Evolutionary conservation across 345 rosid species (phyloP).

Genomic region (Syzygium aromaticum): DNA sequence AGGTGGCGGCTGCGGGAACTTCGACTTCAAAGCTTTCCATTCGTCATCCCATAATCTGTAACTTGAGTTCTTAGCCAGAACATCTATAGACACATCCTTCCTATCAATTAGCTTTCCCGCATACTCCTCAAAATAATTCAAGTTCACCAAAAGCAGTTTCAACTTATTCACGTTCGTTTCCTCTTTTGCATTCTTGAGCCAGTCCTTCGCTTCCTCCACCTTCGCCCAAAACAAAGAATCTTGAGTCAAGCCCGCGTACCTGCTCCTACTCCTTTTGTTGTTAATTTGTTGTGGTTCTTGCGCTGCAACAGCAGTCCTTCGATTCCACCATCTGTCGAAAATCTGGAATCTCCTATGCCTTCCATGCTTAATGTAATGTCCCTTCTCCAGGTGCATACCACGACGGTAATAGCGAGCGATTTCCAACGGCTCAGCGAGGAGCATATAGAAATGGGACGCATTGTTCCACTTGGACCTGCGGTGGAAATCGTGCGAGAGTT

Average conservation of each 20-base stretch:
- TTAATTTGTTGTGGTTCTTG: not conserved
- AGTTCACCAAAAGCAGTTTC: conserved; percentile 16
- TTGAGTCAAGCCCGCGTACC: conserved; percentile 52
- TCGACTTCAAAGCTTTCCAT: conserved; percentile 21
- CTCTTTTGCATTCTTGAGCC: conserved; percentile 24
- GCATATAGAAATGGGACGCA: conserved; percentile 54
- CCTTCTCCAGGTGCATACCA: conserved; percentile 10
- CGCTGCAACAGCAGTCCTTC: not conserved
- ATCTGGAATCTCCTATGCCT: conserved; percentile 64
- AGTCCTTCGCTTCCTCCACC: conserved; percentile 70
- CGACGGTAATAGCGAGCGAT: conserved; percentile 51
- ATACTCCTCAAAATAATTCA: conserved; percentile 25
- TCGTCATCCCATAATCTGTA: conserved; percentile 46
- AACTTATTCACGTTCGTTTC: conserved; percentile 20
- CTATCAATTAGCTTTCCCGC: conserved; percentile 26
- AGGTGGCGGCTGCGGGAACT: conserved; percentile 8
- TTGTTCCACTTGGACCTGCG: conserved; percentile 49
- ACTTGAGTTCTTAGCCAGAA: conserved; percentile 55
- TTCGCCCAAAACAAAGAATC: conserved; percentile 87
- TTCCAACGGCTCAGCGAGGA: conserved; percentile 72
- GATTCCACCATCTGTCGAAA: conserved; percentile 62
- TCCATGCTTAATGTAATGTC: conserved; percentile 47
- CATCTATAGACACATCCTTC: conserved; percentile 70
- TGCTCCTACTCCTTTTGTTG: conserved; percentile 23
- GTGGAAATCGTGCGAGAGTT: conserved; percentile 61